These are phyloP conservation scores for Aspergillus ochraceus DNA, from an alignment of 2,329 filamentous ascomycete species.

Conservation along the genomic window DNA sequence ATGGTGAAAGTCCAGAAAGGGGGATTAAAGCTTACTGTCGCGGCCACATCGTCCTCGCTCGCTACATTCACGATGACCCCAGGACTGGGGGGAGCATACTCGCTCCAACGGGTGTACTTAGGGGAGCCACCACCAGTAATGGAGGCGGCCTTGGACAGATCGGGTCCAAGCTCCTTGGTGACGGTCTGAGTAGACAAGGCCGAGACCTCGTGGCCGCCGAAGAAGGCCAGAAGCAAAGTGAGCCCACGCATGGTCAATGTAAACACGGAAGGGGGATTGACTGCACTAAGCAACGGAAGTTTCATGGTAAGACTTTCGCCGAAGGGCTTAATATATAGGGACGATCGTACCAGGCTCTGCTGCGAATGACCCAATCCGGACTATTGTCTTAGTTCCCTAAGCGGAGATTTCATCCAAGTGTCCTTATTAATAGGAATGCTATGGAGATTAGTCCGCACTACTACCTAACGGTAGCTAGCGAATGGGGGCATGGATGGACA, in stretches of 20 bases:
- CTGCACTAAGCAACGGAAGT: not conserved
- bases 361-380: too few relatives aligned
- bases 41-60: slow-evolving; percentile 3
- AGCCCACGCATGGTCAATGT: not conserved
- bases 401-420: not conserved
- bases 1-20: not conserved
- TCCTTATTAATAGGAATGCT: too few relatives aligned
- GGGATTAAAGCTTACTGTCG: not conserved
- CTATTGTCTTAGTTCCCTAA: not conserved
- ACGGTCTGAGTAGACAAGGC: not conserved
- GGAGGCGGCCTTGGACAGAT: not conserved
- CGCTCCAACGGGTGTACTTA: slow-evolving; percentile 1
- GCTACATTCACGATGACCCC: slow-evolving; percentile 2
- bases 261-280: not conserved
- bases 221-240: not conserved
- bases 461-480: not conserved
- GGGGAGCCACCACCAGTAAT: not conserved
- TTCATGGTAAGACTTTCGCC: not conserved
- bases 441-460: not conserved
- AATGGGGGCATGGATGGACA: not conserved
- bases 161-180: not conserved
- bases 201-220: not conserved
- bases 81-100: not conserved
- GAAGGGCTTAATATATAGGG: not conserved
- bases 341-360: not conserved